These are phyloP conservation scores for Westerdykella aurantiaca DNA, from an alignment of 2,329 filamentous ascomycete species.

Conservation along the genomic window DNA sequence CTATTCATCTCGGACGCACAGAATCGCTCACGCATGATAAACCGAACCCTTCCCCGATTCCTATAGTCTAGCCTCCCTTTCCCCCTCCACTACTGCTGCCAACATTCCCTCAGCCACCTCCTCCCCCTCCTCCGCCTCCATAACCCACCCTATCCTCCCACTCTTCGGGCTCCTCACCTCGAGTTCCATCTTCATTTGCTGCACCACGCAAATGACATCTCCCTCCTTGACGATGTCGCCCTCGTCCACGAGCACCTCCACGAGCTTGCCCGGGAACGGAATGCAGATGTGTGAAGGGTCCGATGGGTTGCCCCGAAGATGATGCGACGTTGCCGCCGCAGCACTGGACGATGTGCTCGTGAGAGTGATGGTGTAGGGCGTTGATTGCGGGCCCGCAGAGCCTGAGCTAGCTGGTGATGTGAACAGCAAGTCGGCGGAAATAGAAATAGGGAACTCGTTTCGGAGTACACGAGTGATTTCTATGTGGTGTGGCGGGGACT, in stretches of 20 bases:
- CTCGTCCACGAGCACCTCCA: constrained; percentile 53
- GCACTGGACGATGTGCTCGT: constrained; percentile 41
- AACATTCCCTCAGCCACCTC: constrained; percentile 54
- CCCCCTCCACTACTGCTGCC: constrained; percentile 43
- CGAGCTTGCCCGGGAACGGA: constrained; percentile 54
- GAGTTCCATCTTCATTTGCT: constrained; percentile 67
- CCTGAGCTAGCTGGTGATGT: constrained; percentile 34
- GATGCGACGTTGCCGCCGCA: constrained; percentile 36
- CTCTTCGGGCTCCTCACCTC: constrained; percentile 50
- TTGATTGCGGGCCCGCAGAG: constrained; percentile 20
- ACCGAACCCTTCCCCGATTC: no score
- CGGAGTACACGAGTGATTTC: constrained; percentile 50
- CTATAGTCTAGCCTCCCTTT: background rate
- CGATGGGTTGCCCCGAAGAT: constrained; percentile 46
- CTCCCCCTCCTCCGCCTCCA: constrained; percentile 50
- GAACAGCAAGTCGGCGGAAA: constrained; percentile 48
- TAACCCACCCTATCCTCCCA: constrained; percentile 48
- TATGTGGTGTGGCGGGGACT: constrained; percentile 45
- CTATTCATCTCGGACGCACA: no score
- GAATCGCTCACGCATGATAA: no score
- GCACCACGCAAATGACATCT: constrained; percentile 54
- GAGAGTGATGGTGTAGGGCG: constrained; percentile 44
- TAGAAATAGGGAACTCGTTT: constrained; percentile 55
- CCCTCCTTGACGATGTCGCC: constrained; percentile 51
- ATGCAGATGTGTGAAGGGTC: constrained; percentile 51